A percentile compares a stretch with the other conserved stretches of the same genome.
Evolutionary conservation across 2,329 filamentous ascomycete species (phyloP).

Genomic region (Fusarium haematococcum): DNA sequence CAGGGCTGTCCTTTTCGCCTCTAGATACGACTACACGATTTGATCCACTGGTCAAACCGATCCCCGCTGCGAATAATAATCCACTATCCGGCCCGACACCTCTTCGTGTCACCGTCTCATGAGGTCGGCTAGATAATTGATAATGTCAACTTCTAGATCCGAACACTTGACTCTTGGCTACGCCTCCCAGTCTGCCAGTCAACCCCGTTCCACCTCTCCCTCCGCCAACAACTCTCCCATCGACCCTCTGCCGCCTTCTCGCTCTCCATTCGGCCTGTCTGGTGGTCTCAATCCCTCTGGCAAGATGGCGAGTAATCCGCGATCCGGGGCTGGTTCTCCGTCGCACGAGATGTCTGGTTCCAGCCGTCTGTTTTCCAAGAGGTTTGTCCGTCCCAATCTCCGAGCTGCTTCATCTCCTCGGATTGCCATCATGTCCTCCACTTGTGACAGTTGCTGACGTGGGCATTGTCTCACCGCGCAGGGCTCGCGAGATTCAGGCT

Average conservation of each 20-base stretch:
- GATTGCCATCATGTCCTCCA: slow-evolving; percentile 1
- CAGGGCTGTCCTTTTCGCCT: slow-evolving; percentile 28
- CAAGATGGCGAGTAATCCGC: slow-evolving; percentile 70
- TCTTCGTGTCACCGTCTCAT: slow-evolving; percentile 50
- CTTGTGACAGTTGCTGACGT: slow-evolving; percentile 23
- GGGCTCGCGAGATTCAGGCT: slow-evolving; percentile 95
- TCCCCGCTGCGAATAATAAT: slow-evolving; percentile 43
- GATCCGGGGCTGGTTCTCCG: slow-evolving; percentile 94
- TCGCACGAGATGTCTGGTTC: slow-evolving; percentile 87
- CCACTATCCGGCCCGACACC: slow-evolving; percentile 43
- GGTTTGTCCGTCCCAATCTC: slow-evolving; percentile 68
- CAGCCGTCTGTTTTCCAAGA: slow-evolving; percentile 87
- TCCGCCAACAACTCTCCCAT: slow-evolving; percentile 84
- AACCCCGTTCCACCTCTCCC: slow-evolving; percentile 81
- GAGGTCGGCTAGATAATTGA: slow-evolving; percentile 77
- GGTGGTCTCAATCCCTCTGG: slow-evolving; percentile 69
- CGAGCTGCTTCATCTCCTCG: slow-evolving; percentile 19
- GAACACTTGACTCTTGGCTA: slow-evolving; percentile 90
- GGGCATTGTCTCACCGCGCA: slow-evolving; percentile 52
- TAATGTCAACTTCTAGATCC: slow-evolving; percentile 92
- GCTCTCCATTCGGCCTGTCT: slow-evolving; percentile 79
- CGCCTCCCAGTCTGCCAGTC: slow-evolving; percentile 75
- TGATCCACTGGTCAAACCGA: slow-evolving; percentile 28
- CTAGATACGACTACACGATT: slow-evolving; percentile 32
- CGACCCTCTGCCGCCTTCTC: slow-evolving; percentile 73